phyloP scores from a whole-genome alignment of 208 protist genomes.

The Histomonas meleagridis region DNA sequence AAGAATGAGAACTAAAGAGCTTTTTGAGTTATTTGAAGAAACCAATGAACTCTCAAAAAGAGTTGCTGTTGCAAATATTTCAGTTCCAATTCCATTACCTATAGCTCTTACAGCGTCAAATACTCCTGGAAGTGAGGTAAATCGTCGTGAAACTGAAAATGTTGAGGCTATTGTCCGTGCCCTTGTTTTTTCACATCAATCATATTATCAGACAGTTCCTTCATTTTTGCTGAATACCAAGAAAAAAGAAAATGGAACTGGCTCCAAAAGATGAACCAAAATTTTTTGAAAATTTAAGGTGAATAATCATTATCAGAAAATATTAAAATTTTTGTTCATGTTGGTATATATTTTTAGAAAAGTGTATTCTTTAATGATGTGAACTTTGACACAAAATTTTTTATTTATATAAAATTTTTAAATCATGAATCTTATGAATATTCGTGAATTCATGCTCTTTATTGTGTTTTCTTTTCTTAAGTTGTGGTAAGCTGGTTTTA shows the following conservation, averaged over 20 bases:
- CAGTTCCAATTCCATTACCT: not conserved
- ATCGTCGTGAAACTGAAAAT: not conserved
- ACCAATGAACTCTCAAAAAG: not conserved
- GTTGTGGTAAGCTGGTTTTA: no score
- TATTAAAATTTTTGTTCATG: not conserved
- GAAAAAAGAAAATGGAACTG: no score
- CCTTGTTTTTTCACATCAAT: not conserved
- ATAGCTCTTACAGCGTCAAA: not conserved
- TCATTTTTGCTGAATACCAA: not conserved
- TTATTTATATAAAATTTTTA: no score
- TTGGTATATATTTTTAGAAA: not conserved
- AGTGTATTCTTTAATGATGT: not conserved
- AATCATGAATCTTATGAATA: no score
- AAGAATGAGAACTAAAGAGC: not conserved
- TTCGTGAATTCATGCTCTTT: no score
- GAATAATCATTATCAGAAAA: no score
- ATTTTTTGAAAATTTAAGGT: no score
- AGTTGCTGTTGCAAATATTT: not conserved
- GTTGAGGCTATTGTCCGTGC: not conserved
- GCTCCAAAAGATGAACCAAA: no score
- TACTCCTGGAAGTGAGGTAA: not conserved
- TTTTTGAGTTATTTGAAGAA: not conserved
- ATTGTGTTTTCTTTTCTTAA: no score
- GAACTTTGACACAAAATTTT: no score
- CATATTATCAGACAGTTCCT: not conserved